Evolutionary conservation across 352 stramenopile genomes (phyloP).

Genomic region (Aphanomyces stellatus): DNA sequence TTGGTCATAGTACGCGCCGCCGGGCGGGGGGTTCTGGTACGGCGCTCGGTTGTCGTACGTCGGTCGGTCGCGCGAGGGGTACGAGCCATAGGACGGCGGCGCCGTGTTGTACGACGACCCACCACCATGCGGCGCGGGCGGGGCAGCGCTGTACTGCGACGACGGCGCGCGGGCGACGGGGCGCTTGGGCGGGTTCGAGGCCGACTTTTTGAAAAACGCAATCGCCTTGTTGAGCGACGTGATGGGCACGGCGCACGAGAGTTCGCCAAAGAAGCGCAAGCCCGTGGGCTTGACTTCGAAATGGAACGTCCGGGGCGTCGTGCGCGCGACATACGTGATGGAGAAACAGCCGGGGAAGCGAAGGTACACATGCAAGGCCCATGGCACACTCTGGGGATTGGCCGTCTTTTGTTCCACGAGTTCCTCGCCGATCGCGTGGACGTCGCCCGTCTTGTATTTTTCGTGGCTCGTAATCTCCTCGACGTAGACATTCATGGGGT

Average conservation of each 20-base stretch:
- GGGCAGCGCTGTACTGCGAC: background rate
- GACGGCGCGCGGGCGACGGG: background rate
- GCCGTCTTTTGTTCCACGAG: constrained; percentile 86
- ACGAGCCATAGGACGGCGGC: no score
- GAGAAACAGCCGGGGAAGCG: constrained; percentile 86
- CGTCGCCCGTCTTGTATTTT: constrained; percentile 61
- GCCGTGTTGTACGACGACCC: no score
- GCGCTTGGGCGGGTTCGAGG: constrained; percentile 40
- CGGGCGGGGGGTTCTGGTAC: background rate
- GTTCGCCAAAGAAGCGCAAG: constrained; percentile 80
- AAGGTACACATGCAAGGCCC: constrained; percentile 75
- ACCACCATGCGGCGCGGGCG: background rate
- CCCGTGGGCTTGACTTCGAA: constrained; percentile 80
- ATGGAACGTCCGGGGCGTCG: constrained; percentile 78
- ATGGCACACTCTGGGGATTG: constrained; percentile 72
- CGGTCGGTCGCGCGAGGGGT: no score
- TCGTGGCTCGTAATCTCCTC: constrained; percentile 83
- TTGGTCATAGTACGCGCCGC: constrained; percentile 16
- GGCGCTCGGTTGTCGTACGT: background rate
- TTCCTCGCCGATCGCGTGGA: constrained; percentile 76
- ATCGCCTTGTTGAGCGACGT: constrained; percentile 68
- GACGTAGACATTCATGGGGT: constrained; percentile 84
- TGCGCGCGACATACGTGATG: constrained; percentile 79
- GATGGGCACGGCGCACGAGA: constrained; percentile 71
- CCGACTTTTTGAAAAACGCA: constrained; percentile 88